phyloP scores from a whole-genome alignment of 306 rosid species.

The Cucurbita ficifolia region DNA sequence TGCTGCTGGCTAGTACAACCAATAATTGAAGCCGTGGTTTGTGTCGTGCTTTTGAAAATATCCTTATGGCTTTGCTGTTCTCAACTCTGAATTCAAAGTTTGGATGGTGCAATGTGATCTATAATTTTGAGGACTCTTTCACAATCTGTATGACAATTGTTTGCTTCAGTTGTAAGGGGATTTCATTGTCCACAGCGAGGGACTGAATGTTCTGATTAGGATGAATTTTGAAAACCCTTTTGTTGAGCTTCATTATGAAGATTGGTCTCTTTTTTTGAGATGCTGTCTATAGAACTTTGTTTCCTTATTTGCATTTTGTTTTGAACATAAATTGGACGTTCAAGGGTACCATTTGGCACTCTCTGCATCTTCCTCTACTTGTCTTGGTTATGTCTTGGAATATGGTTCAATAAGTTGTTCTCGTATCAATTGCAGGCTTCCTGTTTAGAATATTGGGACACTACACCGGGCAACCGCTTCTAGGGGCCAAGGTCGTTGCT shows the following conservation, averaged over 20 bases:
- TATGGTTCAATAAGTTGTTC: background rate
- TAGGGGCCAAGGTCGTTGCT: constrained; percentile 95
- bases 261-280: background rate
- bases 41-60: no score
- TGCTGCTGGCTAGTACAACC: no score
- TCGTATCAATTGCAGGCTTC: constrained; percentile 47
- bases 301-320: background rate
- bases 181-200: no score
- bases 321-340: background rate
- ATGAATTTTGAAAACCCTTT: no score
- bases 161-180: no score
- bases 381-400: background rate
- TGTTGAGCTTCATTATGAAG: background rate
- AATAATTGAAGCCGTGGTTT: no score
- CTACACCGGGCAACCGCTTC: constrained; percentile 83
- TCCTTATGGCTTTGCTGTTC: no score
- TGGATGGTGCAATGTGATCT: no score
- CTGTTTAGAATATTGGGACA: constrained; percentile 77
- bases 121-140: no score
- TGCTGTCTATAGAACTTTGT: background rate
- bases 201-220: no score
- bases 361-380: background rate
- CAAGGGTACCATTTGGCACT: background rate
- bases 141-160: no score
- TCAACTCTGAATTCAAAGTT: no score